A percentile compares a stretch with the other conserved stretches of the same genome.
phyloP scores from a whole-genome alignment of 192 early-diverging fungal species.

The Gigaspora rosea region DNA sequence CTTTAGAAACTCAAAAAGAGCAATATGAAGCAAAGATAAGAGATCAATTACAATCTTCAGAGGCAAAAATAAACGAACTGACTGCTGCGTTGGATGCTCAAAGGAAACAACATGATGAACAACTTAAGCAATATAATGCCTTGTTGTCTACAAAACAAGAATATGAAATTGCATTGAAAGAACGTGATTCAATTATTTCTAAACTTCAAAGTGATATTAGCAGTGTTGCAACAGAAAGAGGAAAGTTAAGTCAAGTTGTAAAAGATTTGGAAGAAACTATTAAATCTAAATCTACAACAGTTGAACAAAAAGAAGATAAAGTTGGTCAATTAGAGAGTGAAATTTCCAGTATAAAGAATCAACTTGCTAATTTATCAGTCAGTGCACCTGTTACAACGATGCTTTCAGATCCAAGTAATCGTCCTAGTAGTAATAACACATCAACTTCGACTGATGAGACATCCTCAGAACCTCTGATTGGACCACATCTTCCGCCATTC shows the following conservation, averaged over 20 bases:
- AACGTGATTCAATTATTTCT: slow-evolving; percentile 25
- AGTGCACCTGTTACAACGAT: background rate
- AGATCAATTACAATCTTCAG: background rate
- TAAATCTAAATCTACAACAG: slow-evolving; percentile 29
- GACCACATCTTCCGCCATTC: background rate
- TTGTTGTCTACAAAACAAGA: slow-evolving; percentile 25
- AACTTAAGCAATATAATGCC: slow-evolving; percentile 17
- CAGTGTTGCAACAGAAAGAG: slow-evolving; percentile 31
- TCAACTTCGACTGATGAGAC: background rate
- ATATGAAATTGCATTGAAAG: slow-evolving; percentile 19
- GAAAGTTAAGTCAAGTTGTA: slow-evolving; percentile 27
- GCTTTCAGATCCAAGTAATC: background rate
- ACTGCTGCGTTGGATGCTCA: background rate
- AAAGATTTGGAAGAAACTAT: slow-evolving; percentile 31
- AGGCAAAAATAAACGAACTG: slow-evolving; percentile 15
- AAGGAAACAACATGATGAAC: slow-evolving; percentile 26
- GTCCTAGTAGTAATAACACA: background rate
- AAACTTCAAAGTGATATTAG: slow-evolving; percentile 28
- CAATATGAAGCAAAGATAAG: slow-evolving; percentile 8
- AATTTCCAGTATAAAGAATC: slow-evolving; percentile 31
- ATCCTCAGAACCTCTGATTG: background rate
- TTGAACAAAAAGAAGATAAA: slow-evolving; percentile 33
- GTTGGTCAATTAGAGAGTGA: slow-evolving; percentile 27
- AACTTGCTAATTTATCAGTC: slow-evolving; percentile 22
- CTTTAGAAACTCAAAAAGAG: slow-evolving; percentile 9